These are phyloP conservation scores for Achaetomiella virescens DNA, from an alignment of 495 filamentous ascomycete species.

Conservation along the genomic window DNA sequence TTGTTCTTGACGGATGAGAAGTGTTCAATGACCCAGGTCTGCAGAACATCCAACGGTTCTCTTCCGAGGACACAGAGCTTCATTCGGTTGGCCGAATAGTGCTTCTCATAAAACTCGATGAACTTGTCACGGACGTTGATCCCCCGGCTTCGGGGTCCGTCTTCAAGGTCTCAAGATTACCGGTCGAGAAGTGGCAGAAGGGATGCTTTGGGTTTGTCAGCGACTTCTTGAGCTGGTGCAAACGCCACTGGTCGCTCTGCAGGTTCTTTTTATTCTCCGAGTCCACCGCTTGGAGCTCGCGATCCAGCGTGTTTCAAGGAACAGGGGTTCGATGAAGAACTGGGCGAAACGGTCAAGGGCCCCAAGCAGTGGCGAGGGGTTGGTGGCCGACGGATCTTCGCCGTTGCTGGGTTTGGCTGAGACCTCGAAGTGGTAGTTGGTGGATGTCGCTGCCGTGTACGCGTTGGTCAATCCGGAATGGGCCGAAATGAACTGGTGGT, in stretches of 20 bases:
- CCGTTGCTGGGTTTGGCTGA: constrained; percentile 61
- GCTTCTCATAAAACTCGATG: constrained; percentile 82
- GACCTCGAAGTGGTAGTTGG: constrained; percentile 97
- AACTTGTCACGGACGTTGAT: constrained; percentile 89
- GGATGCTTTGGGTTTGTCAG: constrained; percentile 86
- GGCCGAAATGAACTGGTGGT: constrained; percentile 83
- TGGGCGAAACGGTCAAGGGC: constrained; percentile 95
- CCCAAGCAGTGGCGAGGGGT: constrained; percentile 74
- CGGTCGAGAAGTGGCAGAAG: constrained; percentile 94
- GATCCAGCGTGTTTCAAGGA: constrained; percentile 85
- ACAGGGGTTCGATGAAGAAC: constrained; percentile 92
- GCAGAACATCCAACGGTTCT: constrained; percentile 81
- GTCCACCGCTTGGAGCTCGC: constrained; percentile 88
- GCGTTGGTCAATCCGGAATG: constrained; percentile 92
- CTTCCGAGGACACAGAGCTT: constrained; percentile 88
- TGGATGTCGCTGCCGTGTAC: constrained; percentile 87
- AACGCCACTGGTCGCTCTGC: constrained; percentile 88
- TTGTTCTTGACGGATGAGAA: constrained; percentile 85
- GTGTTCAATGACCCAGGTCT: constrained; percentile 80
- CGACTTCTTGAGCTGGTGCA: constrained; percentile 87
- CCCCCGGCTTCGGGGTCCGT: constrained; percentile 73
- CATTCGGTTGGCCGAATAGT: constrained; percentile 95
- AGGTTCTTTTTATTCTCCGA: constrained; percentile 99
- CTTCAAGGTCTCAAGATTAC: constrained; percentile 84
- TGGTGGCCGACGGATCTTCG: constrained; percentile 44